Evolutionary conservation across 1,139 yeast genomes (phyloP), one percentile per base, ranked within the genome.

Genomic region (Kodamaea suecica): DNA sequence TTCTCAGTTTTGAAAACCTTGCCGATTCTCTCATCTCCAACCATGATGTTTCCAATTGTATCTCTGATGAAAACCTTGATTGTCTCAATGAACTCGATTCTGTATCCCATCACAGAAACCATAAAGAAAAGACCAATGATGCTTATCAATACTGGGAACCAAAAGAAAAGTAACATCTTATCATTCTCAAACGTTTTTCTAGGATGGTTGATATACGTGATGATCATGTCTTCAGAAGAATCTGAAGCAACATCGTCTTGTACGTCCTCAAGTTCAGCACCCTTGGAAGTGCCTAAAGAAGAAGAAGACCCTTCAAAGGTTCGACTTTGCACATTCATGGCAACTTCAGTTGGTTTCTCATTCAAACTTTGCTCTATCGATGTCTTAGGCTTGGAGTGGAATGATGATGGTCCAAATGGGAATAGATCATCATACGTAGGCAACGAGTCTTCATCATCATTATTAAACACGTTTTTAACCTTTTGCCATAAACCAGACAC

Each of bases 371-470:
- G 50, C 53, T 73, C 63, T 50, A 58, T 42, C 48, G 52, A 32
- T 47, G 66, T 41, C 59, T 69, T 58, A 36, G 70, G 70, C 37
- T 55, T 64, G 29, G 56, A 49, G 16, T 48, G 45, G 38, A 49
- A 50, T 10, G 54, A 47, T 2, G 56, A 59, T 26, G 68, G 63
- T 2, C 78, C 81, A 38, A 72, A 67, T 11, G 96, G 96, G 69
- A 80, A 87, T 35, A 87, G 70, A 44, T 87, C 96, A 44, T 85
- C 90, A 50, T 87, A 87, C 24, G 80, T 72, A 9, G 95, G 95
- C 40, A 82, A 67, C 13, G 72, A 74, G 7, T 53, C 58, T 26
- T 73, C 76, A 20, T 60, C 70, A 30, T 55, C 59, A 31, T 58
- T 58, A 40, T 69, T 68, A 49, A 80, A 74, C 4, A 78, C 84